Percentiles rank a stretch among this genome's conserved stretches.
Conservation (phyloP, 345 rosid species). For the Erucastrum elatum region DNA sequence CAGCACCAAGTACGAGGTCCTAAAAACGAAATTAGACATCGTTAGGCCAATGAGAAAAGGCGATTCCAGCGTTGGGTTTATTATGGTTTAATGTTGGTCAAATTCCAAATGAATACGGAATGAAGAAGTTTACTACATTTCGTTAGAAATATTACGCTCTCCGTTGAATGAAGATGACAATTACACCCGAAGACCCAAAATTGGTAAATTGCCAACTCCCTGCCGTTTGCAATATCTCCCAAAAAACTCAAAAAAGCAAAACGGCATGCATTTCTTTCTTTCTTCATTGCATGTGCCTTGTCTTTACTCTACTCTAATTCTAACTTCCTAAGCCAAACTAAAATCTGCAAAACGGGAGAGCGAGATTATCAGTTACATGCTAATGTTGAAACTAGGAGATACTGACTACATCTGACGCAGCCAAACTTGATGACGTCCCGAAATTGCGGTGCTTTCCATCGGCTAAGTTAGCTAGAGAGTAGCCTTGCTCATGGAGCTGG, state of each 20-base stretch:
- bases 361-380: background rate
- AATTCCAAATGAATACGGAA: background rate
- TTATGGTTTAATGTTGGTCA: background rate
- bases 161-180: background rate
- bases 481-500: constrained; percentile 71
- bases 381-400: constrained; percentile 29
- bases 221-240: constrained; percentile 12
- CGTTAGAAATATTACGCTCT: background rate
- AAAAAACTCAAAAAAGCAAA: background rate
- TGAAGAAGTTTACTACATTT: background rate
- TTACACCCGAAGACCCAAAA: constrained; percentile 39
- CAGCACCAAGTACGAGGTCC: no score
- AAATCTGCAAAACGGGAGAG: background rate
- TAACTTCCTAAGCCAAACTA: background rate
- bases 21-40: no score
- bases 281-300: background rate
- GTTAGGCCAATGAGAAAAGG: no score
- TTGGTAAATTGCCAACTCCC: constrained; percentile 32
- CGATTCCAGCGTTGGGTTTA: no score
- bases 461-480: constrained; percentile 60
- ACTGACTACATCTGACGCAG: constrained; percentile 39
- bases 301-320: constrained; percentile 6
- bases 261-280: constrained; percentile 10
- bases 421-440: constrained; percentile 50
- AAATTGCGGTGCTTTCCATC: constrained; percentile 96